Base-by-base conservation (phyloP, 2,329 filamentous ascomycete species). In the Neoascochyta sp. region DNA sequence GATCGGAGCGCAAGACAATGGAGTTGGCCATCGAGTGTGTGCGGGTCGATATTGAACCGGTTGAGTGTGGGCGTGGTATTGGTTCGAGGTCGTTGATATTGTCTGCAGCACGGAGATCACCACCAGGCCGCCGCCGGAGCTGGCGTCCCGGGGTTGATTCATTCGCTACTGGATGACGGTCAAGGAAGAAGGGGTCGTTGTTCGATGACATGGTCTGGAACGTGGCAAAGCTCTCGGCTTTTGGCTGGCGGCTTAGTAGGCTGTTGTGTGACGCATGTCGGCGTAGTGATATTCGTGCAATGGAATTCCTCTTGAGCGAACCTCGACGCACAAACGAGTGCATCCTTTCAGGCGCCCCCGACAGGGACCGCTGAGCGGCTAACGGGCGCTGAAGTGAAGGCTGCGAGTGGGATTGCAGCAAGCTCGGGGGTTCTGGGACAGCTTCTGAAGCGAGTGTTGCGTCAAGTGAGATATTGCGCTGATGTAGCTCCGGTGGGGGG, bases 201-300 rank as follows among this genome's bases (percentile, higher is more conserved):
- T 59, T 49, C 1, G 66, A 69, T 8, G 64, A 67, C 53, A 63
- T 62, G 4, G 55, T 62, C 32, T 52, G 52, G 19, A 60, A 57
- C 3, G 76, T 78, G 50, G 81, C 77, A 31, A 83, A 76, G 50
- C 79, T 84, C 28, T 67, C 70, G 6, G 74, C 61, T 1, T 72
- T 75, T 7, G 70, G 70, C 14, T 66, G 69, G 9, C 66, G 67
- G 9, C 63, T 67, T 9, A 74, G 61, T 1, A 71, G 70, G 43
- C 78, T 82, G 11, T 76, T 73, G 28, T 76, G 76, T 0, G 81
- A 85, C 7, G 73, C 73, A 51, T 74, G 74, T 8, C 76, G 74
- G 15, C 71, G 64, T 27, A 74, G 69, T 2, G 74, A 69, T 9
- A 47, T 48, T 2, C 52, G 49, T n/a, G 51, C 41, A 12, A 53